Conservation (phyloP, 352 stramenopile species). For the Pythium sp. region DNA sequence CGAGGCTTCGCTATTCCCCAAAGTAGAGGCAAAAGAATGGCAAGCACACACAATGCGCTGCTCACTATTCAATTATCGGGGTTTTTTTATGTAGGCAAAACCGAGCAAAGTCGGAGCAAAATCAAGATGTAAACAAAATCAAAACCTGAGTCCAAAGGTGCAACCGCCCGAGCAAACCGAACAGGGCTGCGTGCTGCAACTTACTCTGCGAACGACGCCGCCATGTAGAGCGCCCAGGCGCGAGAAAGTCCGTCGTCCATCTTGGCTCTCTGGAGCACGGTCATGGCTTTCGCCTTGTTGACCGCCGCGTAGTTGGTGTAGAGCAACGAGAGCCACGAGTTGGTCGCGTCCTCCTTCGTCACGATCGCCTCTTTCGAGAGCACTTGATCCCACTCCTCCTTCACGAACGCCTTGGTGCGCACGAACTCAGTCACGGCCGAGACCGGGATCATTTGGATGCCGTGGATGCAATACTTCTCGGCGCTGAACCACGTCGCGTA, state of each 20-base stretch:
- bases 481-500: constrained; percentile 77
- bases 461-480: constrained; percentile 70
- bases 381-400: constrained; percentile 58
- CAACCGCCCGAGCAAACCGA: background rate
- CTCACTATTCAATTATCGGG: too few relatives aligned
- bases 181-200: background rate
- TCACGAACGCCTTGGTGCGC: constrained; percentile 46
- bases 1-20: background rate
- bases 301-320: constrained; percentile 71
- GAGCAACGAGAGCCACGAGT: constrained; percentile 72
- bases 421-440: constrained; percentile 61
- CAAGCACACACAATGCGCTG: background rate
- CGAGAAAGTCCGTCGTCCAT: constrained; percentile 75
- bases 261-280: constrained; percentile 47
- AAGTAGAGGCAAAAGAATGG: background rate
- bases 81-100: background rate
- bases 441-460: constrained; percentile 77
- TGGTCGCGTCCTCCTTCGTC: constrained; percentile 33
- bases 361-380: constrained; percentile 51
- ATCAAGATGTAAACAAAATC: background rate
- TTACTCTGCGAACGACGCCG: constrained; percentile 37
- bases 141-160: background rate
- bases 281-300: constrained; percentile 40
- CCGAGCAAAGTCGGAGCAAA: background rate
- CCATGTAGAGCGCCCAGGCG: constrained; percentile 75